A percentile compares a stretch with the other conserved stretches of the same genome.
phyloP scores from a whole-genome alignment of 495 filamentous ascomycete species.

The Aspergillus hancockii region DNA sequence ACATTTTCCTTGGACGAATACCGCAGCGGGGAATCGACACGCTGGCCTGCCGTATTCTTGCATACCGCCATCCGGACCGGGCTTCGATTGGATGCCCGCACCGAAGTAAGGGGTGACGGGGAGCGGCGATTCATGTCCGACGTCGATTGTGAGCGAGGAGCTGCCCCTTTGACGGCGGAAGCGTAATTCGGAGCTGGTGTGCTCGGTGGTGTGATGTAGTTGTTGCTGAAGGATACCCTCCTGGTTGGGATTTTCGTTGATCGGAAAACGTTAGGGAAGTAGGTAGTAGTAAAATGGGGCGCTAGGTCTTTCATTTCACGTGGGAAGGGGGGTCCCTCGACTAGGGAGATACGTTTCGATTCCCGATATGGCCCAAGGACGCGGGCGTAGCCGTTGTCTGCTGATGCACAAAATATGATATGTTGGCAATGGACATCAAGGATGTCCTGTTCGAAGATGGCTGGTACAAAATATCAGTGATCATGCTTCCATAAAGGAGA shows the following conservation, averaged over 20 bases:
- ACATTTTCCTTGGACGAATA: conserved; percentile 21
- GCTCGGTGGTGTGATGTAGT: conserved; percentile 12
- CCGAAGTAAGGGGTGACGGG: conserved; percentile 1
- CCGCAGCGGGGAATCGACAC: conserved; percentile 23
- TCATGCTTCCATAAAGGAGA: background rate
- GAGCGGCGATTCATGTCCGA: background rate
- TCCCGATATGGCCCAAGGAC: conserved; percentile 25
- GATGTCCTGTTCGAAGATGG: conserved; percentile 25
- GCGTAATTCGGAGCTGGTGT: conserved; percentile 25
- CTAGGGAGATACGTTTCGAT: conserved; percentile 24
- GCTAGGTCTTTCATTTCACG: conserved; percentile 24
- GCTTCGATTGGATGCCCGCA: background rate
- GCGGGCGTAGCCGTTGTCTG: conserved; percentile 34
- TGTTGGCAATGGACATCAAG: conserved; percentile 27
- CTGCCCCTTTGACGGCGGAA: conserved; percentile 15
- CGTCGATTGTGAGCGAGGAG: conserved; percentile 5
- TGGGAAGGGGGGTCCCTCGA: conserved; percentile 31
- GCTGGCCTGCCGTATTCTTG: conserved; percentile 23
- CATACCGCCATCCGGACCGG: conserved; percentile 9
- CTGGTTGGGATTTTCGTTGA: conserved; percentile 19
- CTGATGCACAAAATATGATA: conserved; percentile 31
- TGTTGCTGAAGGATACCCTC: conserved; percentile 18
- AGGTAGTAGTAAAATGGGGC: conserved; percentile 20
- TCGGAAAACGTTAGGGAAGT: conserved; percentile 28
- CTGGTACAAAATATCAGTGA: conserved; percentile 12